These are phyloP conservation scores for Amanita rubescens DNA, from an alignment of 768 basidiomycete genomes.

Conservation along the genomic window DNA sequence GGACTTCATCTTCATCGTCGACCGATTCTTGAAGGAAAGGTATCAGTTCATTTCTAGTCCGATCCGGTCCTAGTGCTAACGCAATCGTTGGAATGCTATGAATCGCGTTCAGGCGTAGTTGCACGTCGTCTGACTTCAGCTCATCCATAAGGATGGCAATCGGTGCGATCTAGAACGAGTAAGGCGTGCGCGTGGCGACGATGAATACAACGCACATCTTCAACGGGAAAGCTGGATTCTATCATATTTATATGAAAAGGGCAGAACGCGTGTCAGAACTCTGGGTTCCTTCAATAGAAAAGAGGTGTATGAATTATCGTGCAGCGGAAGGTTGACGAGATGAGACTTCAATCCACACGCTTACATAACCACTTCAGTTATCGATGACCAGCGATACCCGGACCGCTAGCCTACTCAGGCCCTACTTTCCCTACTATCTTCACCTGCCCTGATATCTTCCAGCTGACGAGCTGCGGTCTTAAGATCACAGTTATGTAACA, in stretches of 20 bases:
- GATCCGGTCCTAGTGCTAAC: slow-evolving; percentile 89
- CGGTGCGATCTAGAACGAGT: slow-evolving; percentile 64
- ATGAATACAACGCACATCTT: slow-evolving; percentile 49
- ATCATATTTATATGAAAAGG: slow-evolving; percentile 29
- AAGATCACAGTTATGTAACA: no score
- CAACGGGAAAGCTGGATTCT: slow-evolving; percentile 58
- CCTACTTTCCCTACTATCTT: no score
- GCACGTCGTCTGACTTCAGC: slow-evolving; percentile 94
- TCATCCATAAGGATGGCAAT: slow-evolving; percentile 98
- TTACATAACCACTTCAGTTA: background rate
- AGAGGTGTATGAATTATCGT: background rate
- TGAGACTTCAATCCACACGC: background rate
- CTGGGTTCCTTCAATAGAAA: no score
- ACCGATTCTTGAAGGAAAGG: slow-evolving; percentile 98
- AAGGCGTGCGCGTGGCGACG: slow-evolving; percentile 15
- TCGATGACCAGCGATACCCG: background rate
- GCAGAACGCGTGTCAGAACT: background rate
- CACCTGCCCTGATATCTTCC: background rate
- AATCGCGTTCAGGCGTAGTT: slow-evolving; percentile 92
- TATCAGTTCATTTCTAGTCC: slow-evolving; percentile 90
- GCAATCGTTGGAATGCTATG: slow-evolving; percentile 98
- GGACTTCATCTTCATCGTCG: slow-evolving; percentile 98
- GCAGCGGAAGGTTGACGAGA: background rate
- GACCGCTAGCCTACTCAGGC: no score
- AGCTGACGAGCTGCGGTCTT: no score